Evolutionary conservation across 345 rosid genomes (phyloP), one percentile per base, ranked within the genome.

Genomic region (Turnera subulata): DNA sequence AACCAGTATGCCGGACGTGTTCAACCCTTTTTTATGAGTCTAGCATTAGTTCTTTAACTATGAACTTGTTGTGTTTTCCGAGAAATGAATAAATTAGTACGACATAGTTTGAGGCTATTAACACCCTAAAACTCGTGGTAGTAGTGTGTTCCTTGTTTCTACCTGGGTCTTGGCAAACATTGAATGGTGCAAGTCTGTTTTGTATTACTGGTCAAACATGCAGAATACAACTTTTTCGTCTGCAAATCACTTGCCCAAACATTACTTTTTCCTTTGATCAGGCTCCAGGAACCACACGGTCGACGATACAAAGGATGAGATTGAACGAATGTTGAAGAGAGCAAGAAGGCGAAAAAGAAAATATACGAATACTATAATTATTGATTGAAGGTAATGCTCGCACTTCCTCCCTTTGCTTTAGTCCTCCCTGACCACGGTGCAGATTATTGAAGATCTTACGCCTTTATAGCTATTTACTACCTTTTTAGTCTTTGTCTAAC

Each of bases 261-360:
- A 4, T 61, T 14, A 37, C 11, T 26, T 23, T 15, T 68, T 56
- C 56, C 16, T 35, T 53, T 47, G 53, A 25, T 25, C 24, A 71
- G 67, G 63, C 17, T 35, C 39, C 12, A 52, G 17, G 37, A 66
- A 69, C 60, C 59, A 61, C 53, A 65, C 63, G 50, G 56, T 70
- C 6, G 78, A 80, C 63, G 88, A 81, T 61, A 79, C 77, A 56
- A 69, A 74, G 73, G 75, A 76, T 65, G 95, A 84, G 66, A 81
- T 89, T 5, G 73, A 79, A 17, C 63, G 73, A 55, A 82, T 94
- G 58, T 73, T 94, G 74, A 81, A 66, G 68, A 77, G 59, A 61
- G 96, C 97, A 54, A 84, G 97, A 78, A 84, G 93, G 76, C 71
- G 76, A 55, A 94, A 76, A 80, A 73, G 97, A 67, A 85, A 80